Evolutionary conservation across 1,139 yeast species (phyloP), one percentile per base, ranked within the genome.

Genomic region (Debaryomycetaceae sp.): DNA sequence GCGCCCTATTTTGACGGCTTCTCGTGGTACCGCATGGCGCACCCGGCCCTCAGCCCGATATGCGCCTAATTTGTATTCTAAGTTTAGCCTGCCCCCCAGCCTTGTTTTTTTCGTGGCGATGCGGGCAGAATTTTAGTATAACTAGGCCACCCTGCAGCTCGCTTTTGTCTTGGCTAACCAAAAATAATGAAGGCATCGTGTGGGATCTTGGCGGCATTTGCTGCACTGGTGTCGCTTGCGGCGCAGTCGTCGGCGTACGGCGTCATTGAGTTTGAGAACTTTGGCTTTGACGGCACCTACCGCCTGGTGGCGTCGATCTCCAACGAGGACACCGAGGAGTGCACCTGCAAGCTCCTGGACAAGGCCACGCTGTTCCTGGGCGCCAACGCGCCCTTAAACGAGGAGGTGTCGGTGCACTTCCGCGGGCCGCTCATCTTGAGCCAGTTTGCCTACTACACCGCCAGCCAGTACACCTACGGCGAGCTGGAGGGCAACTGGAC

Each of bases 381-480:
- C 30, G 39, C 76, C 17, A 65, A 85, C 51, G 65, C 95, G 29
- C 97, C 97, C 20, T 64, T 89, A 39, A 78, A 86, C 58, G 95
- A 86, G 61, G 96, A 86, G 56, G 65, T 89, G 32, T 80, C 95
- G 12, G 84, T 91, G 35, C 97, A 89, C 58, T 85, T 89, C 69
- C 78, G 97, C 61, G 98, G 97, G 35, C 98, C 97, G 20, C 57
- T 91, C 44, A 68, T 74, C 37, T 72, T 89, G 52, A 62, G 69
- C 48, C 83, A 84, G 59, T 86, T 91, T 52, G 96, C 88, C 44
- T 61, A 53, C 23, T 65, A 64, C 43, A 56, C 51, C 12, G 46
- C 68, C 2, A 48, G 44, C 11, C 42, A 85, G 71, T 44, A 82
- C 23, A 43, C 61, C 13, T 42, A 61, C 27, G 51, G 67, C 18